Evolutionary conservation across 192 early-diverging fungal genomes (phyloP), one percentile per base, ranked within the genome.

Genomic region (Dimargaris verticillata): DNA sequence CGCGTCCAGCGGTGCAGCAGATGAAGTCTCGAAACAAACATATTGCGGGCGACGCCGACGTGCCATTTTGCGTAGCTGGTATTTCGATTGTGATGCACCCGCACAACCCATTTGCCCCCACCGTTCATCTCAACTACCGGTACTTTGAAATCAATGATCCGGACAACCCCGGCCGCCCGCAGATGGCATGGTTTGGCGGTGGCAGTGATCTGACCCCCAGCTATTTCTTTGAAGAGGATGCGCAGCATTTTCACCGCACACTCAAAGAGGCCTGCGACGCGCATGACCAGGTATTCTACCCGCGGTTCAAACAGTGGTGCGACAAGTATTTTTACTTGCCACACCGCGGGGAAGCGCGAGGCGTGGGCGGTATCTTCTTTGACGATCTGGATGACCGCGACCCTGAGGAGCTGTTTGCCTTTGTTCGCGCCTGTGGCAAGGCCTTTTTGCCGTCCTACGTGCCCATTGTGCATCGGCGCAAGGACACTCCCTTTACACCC

Each of bases 331-430:
- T 99, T 70, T 75, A 80, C 66, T 83, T 83, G 60, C 76, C 81
- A 10, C 95, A 99, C 69, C 81, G 95, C 13, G 65, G 74, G 12
- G 95, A 99, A 69, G 77, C 84, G 17, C 88, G 95, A 29, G 95
- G 95, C 2, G 70, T 99, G 57, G 95, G 95, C 25, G 95, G 95
- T 28, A 96, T 96, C 70, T 99, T 99, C 72, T 99, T 99, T 72
- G 95, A 99, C 64, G 95, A 99, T 65, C 68, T 96, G 45, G 84
- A 87, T 55, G 79, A 85, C 50, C 82, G 80, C 66, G 55, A 65
- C 20, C 72, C 78, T 3, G 86, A 94, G 45, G 79, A 89, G 59
- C 64, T 89, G 41, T 99, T 93, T 71, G 73, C 63, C 0, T 95
- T 91, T 77, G 86, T 93, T 12, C 78, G 86, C 61, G 79, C 87